A percentile compares a stretch with the other conserved stretches of the same genome.
phyloP scores from a whole-genome alignment of 2,329 filamentous ascomycete species.

The Ophiobolus disseminans region DNA sequence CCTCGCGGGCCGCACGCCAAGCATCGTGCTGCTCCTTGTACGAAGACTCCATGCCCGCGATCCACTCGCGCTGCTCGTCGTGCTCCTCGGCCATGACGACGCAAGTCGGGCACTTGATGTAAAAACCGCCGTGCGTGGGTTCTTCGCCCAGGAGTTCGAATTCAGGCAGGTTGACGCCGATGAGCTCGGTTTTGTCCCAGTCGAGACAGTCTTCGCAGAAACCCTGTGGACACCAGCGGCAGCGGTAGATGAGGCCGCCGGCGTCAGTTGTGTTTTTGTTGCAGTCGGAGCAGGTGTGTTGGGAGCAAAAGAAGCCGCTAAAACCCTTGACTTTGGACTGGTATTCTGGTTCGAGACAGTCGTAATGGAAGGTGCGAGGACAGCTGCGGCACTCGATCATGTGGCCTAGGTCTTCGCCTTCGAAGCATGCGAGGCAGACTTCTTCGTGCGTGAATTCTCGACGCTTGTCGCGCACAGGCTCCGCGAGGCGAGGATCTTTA shows the following conservation, averaged over 20 bases:
- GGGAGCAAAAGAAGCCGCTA: slow-evolving; percentile 61
- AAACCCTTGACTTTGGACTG: slow-evolving; percentile 53
- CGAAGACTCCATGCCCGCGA: slow-evolving; percentile 22
- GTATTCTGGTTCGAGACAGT: slow-evolving; percentile 55
- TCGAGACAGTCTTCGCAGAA: slow-evolving; percentile 68
- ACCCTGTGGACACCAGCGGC: slow-evolving; percentile 62
- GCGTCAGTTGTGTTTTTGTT: slow-evolving; percentile 58
- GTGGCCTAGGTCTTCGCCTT: slow-evolving; percentile 53
- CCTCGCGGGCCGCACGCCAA: slow-evolving; percentile 27
- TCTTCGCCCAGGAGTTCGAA: slow-evolving; percentile 59
- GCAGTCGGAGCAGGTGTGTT: slow-evolving; percentile 64
- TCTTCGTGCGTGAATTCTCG: slow-evolving; percentile 56
- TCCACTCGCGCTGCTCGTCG: slow-evolving; percentile 32
- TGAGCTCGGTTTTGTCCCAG: slow-evolving; percentile 57
- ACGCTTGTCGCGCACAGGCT: slow-evolving; percentile 58
- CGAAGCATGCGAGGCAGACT: slow-evolving; percentile 60
- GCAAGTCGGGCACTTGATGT: slow-evolving; percentile 60
- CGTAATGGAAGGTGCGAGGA: slow-evolving; percentile 61
- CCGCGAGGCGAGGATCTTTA: slow-evolving; percentile 61
- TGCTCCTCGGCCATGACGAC: slow-evolving; percentile 21
- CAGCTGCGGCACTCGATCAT: slow-evolving; percentile 60
- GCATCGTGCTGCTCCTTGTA: slow-evolving; percentile 34
- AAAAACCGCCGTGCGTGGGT: slow-evolving; percentile 56
- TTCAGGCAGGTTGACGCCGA: slow-evolving; percentile 61
- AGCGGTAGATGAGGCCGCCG: slow-evolving; percentile 60